Evolutionary conservation across 345 rosid species (phyloP), one percentile per base, ranked within the genome.

Genomic region (Luvunga scandens): DNA sequence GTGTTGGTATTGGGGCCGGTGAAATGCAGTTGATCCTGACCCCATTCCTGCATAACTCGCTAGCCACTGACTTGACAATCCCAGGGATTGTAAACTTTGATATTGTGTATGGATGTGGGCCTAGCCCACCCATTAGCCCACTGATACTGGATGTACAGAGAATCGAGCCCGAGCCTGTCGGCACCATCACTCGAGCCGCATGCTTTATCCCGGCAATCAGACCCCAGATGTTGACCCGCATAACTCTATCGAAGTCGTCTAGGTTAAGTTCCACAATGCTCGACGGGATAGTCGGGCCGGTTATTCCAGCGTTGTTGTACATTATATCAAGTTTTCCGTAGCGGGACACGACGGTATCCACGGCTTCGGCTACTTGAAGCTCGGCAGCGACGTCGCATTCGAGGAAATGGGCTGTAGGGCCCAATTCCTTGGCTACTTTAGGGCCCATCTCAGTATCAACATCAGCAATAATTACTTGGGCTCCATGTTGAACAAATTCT

Each of bases 11-110:
- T 0, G 88, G 89, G 9, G 89, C 89, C 0, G 96, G 96, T 0
- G 98, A 91, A 10, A 94, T 94, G 89, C 96, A 89, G 4, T 94
- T 94, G 66, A 91, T 84, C 72, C 97, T 82, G 30, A 94, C 61
- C 33, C 93, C 97, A 6, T 64, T 78, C 33, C 45, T 69, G 85
- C 94, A 89, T 0, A 94, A 83, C 77, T 92, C 97, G 27, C 93
- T 80, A 1, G 97, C 97, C 9, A 78, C 85, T 0, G 94, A 85
- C 86, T 83, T 92, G 18, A 92, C 97, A 4, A 92, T 80, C 24
- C 94, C 92, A 0, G 90, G 91, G 56, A 92, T 87, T 0, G 94
- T 72, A 45, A 69, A 87, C 74, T 92, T 94, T 9, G 98, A 87
- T 50, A 87, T 77, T 2, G 96, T 60, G 81, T 94, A 94, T 9